Evolutionary conservation across 768 basidiomycete genomes (phyloP).

Genomic region (Lentinula raphanica): DNA sequence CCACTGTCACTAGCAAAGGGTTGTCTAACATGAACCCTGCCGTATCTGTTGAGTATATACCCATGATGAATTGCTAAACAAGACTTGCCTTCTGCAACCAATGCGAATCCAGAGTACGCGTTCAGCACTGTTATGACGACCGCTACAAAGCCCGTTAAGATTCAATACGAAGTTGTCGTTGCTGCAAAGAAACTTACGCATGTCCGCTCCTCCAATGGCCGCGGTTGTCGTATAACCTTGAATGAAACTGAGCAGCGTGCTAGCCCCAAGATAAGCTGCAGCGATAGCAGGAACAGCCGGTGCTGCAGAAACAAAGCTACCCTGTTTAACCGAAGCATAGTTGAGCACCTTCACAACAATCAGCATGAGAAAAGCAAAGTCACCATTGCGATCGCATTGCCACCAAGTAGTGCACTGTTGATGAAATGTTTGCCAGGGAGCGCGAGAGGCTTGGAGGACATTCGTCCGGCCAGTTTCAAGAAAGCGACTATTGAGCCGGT

Average conservation of each 20-base stretch:
- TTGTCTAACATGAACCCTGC: slow-evolving; percentile 86
- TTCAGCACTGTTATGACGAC: slow-evolving; percentile 90
- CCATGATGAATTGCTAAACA: background rate
- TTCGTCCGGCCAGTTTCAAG: slow-evolving; percentile 78
- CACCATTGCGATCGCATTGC: slow-evolving; percentile 64
- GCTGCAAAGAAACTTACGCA: slow-evolving; percentile 48
- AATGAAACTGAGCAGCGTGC: slow-evolving; percentile 72
- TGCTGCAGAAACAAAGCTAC: slow-evolving; percentile 66
- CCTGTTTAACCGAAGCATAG: slow-evolving; percentile 18
- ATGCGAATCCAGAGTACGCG: slow-evolving; percentile 86
- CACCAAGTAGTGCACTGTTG: slow-evolving; percentile 65
- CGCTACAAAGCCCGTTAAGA: slow-evolving; percentile 37
- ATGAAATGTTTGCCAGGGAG: slow-evolving; percentile 77
- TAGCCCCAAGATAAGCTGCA: slow-evolving; percentile 71
- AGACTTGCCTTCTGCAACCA: slow-evolving; percentile 67
- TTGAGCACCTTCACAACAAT: background rate
- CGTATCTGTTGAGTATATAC: background rate
- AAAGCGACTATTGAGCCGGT: slow-evolving; percentile 89
- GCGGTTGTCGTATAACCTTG: slow-evolving; percentile 86
- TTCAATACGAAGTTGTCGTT: background rate
- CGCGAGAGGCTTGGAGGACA: slow-evolving; percentile 67
- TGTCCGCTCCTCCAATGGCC: slow-evolving; percentile 90
- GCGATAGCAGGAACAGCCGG: slow-evolving; percentile 70
- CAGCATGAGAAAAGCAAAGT: background rate
- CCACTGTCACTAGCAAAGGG: slow-evolving; percentile 75